Percentiles rank a stretch among this genome's conserved stretches.
Evolutionary conservation across 345 rosid species (phyloP).

Genomic region (Rhizophora apiculata): DNA sequence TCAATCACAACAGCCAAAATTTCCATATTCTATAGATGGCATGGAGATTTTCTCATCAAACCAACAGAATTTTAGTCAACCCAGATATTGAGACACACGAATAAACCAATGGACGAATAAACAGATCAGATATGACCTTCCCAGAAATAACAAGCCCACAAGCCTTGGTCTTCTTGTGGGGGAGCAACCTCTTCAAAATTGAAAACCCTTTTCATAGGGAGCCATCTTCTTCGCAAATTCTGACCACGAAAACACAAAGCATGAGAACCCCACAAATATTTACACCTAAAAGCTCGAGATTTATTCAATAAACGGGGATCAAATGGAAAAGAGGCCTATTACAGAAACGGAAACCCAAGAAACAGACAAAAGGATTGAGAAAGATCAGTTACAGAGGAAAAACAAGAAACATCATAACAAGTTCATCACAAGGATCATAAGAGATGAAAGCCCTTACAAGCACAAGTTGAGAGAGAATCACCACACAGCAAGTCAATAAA

Average conservation of each 20-base stretch:
- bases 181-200: conserved; percentile 63
- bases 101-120: not conserved
- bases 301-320: not conserved
- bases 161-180: conserved; percentile 78
- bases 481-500: no score
- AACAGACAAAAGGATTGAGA: not conserved
- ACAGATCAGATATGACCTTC: conserved; percentile 60
- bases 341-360: not conserved
- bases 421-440: no score
- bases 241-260: conserved; percentile 20
- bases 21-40: not conserved
- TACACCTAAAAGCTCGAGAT: not conserved
- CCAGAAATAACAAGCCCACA: conserved; percentile 90
- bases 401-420: no score
- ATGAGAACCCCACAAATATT: conserved; percentile 20
- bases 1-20: not conserved
- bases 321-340: not conserved
- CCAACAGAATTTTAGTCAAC: conserved; percentile 1
- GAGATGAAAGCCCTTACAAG: no score
- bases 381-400: not conserved
- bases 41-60: conserved; percentile 4
- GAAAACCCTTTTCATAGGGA: conserved; percentile 51
- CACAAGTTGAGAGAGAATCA: no score
- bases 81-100: not conserved
- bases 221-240: conserved; percentile 48